Conservation (phyloP, 2,329 filamentous ascomycete genomes). For the Zymoseptoria pseudotritici region DNA sequence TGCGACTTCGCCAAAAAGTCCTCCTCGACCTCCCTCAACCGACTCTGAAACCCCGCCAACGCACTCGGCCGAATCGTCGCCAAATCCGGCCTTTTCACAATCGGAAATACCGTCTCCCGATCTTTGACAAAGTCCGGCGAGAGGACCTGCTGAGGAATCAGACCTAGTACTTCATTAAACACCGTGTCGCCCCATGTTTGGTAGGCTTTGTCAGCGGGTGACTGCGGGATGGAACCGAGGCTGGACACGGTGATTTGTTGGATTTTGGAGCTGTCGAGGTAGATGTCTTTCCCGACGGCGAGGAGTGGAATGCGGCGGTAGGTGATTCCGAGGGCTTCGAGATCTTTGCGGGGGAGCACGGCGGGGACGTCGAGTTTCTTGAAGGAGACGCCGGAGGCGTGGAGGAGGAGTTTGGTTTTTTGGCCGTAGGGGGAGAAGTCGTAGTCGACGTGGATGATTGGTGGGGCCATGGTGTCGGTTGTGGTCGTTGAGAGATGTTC, state of each 20-base stretch:
- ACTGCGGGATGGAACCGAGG: conserved; percentile 12
- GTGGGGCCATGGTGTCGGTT: conserved; percentile 1
- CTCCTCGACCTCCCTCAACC: conserved; percentile 18
- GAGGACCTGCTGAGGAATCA: conserved; percentile 18
- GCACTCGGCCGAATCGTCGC: conserved; percentile 16
- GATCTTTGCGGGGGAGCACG: conserved; percentile 24
- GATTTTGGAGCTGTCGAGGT: conserved; percentile 23
- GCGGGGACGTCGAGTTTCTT: conserved; percentile 21
- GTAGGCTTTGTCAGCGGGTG: conserved; percentile 24
- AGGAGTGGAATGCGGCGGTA: conserved; percentile 28
- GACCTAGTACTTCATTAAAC: conserved; percentile 17
- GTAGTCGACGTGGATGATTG: conserved; percentile 26
- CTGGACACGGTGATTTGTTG: conserved; percentile 15
- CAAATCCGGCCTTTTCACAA: conserved; percentile 18
- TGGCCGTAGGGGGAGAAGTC: conserved; percentile 25
- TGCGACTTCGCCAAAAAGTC: conserved; percentile 11
- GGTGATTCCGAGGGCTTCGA: conserved; percentile 25
- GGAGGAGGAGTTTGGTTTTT: conserved; percentile 23
- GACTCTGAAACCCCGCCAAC: conserved; percentile 16
- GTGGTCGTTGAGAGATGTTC: neutral
- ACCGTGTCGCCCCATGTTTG: conserved; percentile 21
- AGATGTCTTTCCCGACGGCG: conserved; percentile 27
- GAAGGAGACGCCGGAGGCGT: conserved; percentile 17
- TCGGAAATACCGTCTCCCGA: conserved; percentile 23
- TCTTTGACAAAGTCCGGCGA: conserved; percentile 22